Conservation (phyloP, 495 filamentous ascomycete species). For the Collariella sp. region DNA sequence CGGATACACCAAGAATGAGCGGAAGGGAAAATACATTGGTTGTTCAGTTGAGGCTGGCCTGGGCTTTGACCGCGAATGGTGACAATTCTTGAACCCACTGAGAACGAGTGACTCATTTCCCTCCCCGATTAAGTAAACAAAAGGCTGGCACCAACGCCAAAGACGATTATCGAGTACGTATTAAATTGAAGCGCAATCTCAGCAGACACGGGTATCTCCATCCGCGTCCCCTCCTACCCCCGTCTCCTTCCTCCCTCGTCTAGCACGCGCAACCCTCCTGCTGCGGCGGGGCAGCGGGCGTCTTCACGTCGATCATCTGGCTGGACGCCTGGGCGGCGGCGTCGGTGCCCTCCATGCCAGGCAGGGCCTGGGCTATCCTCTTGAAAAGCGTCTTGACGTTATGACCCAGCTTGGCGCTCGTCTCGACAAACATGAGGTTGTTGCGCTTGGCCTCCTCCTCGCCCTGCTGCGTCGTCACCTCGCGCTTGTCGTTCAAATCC, state of each 20-base stretch:
- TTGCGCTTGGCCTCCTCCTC: conserved; percentile 98
- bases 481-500: conserved; percentile 92
- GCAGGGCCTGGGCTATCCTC: conserved; percentile 93
- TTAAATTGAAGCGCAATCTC: neutral
- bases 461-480: conserved; percentile 88
- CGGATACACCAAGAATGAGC: neutral
- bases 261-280: conserved; percentile 83
- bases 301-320: conserved; percentile 92
- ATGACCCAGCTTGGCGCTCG: conserved; percentile 93
- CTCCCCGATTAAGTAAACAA: too few relatives aligned
- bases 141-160: too few relatives aligned
- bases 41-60: neutral
- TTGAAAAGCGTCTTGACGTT: conserved; percentile 96
- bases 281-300: conserved; percentile 54
- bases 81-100: neutral
- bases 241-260: neutral
- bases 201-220: neutral
- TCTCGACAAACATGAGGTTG: conserved; percentile 96
- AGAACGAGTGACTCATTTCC: too few relatives aligned
- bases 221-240: neutral
- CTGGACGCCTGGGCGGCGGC: conserved; percentile 53
- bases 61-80: neutral
- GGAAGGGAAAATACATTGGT: neutral
- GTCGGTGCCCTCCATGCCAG: conserved; percentile 89
- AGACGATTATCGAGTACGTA: neutral